Percentiles rank a stretch among this genome's conserved stretches.
Conservation (phyloP, 1,139 yeast species). For the Yamadazyma diddensiae region DNA sequence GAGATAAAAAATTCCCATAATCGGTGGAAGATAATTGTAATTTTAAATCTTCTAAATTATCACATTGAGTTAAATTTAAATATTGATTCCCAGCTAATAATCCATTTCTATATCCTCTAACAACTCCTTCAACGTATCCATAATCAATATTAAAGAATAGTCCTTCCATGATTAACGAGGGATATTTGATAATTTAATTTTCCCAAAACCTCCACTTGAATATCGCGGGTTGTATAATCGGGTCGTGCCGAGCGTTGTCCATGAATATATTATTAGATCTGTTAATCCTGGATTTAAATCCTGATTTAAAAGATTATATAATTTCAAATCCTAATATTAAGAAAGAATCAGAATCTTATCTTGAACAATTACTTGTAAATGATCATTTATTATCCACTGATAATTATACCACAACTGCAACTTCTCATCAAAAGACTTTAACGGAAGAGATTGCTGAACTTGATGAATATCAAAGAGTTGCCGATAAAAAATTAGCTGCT, state of each 20-base stretch:
- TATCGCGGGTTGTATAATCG: background rate
- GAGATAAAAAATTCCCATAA: constrained; percentile 85
- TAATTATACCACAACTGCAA: constrained; percentile 26
- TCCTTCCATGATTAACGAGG: constrained; percentile 22
- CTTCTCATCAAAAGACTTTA: constrained; percentile 23
- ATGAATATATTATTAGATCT: constrained; percentile 1
- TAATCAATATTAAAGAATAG: constrained; percentile 70
- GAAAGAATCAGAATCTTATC: constrained; percentile 18
- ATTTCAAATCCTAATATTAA: constrained; percentile 13
- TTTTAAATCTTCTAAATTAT: constrained; percentile 87
- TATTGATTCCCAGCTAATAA: constrained; percentile 76
- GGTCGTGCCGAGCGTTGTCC: background rate
- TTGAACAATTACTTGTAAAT: constrained; percentile 32
- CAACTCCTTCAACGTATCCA: constrained; percentile 92
- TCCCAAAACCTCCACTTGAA: background rate
- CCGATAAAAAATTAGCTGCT: constrained; percentile 29
- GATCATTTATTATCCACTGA: constrained; percentile 44
- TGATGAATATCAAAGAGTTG: constrained; percentile 31
- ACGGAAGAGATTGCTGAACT: constrained; percentile 49
- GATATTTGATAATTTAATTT: background rate
- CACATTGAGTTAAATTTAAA: constrained; percentile 92
- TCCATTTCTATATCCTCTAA: constrained; percentile 90
- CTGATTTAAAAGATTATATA: constrained; percentile 10
- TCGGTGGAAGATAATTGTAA: constrained; percentile 93
- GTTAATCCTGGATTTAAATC: constrained; percentile 20